Evolutionary conservation across 2,329 filamentous ascomycete genomes (phyloP).

Genomic region (Arthrobotrys sphaeroides): DNA sequence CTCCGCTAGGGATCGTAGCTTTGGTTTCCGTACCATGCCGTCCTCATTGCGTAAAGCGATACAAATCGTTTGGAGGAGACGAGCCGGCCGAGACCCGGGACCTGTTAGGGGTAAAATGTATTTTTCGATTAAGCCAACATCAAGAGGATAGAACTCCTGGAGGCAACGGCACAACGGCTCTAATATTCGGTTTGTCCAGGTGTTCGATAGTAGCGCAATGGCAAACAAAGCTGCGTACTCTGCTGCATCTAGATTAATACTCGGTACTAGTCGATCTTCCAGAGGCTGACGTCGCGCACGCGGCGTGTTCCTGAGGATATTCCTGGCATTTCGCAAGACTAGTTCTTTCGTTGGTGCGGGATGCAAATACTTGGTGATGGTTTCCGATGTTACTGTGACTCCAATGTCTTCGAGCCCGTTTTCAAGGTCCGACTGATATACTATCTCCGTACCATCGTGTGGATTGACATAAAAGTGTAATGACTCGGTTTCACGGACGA

Average conservation of each 20-base stretch:
- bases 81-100: constrained; percentile 57
- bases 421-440: constrained; percentile 34
- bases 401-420: constrained; percentile 60
- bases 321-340: constrained; percentile 78
- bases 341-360: constrained; percentile 74
- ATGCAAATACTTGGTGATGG: constrained; percentile 63
- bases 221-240: constrained; percentile 62
- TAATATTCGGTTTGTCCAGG: constrained; percentile 58
- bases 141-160: constrained; percentile 61
- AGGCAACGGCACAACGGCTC: constrained; percentile 60
- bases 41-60: constrained; percentile 68
- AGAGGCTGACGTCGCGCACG: constrained; percentile 62
- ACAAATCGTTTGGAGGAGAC: constrained; percentile 66
- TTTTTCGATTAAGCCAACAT: constrained; percentile 61
- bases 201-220: constrained; percentile 59
- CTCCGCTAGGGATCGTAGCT: constrained; percentile 42
- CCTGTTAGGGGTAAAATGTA: constrained; percentile 60
- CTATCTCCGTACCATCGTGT: constrained; percentile 30
- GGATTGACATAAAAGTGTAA: constrained; percentile 68
- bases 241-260: constrained; percentile 60
- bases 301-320: constrained; percentile 78
- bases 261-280: constrained; percentile 55
- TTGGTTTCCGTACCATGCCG: constrained; percentile 64
- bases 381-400: constrained; percentile 59
- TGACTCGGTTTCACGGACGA: constrained; percentile 70